Percentiles rank a stretch among this genome's conserved stretches.
Evolutionary conservation across 139 green algal species (phyloP).

Genomic region (Asterochloris sp.): DNA sequence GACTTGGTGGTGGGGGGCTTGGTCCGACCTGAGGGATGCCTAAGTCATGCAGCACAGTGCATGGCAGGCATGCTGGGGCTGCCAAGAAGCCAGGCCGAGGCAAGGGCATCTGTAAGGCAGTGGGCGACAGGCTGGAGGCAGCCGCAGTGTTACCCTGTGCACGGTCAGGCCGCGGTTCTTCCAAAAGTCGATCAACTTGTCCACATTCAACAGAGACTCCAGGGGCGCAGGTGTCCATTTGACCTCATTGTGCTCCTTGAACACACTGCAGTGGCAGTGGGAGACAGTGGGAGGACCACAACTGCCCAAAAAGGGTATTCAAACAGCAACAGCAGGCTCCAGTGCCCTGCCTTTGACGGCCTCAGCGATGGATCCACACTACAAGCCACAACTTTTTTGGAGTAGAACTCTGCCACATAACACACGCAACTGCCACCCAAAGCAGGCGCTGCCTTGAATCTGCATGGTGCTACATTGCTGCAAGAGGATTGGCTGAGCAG

Average conservation of each 20-base stretch:
- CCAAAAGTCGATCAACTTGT: slow-evolving; percentile 37
- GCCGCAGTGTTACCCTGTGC: slow-evolving; percentile 23
- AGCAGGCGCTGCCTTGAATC: no score
- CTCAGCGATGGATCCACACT: no score
- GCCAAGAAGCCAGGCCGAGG: neutral
- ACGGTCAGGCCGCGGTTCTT: slow-evolving; percentile 24
- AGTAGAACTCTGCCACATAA: no score
- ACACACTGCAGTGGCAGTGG: neutral
- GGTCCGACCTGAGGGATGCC: no score
- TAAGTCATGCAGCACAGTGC: no score
- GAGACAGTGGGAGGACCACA: neutral
- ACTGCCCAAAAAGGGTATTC: neutral
- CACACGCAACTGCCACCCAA: no score
- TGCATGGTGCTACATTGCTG: no score
- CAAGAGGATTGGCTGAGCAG: no score
- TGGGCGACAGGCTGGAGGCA: no score
- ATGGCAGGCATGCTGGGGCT: neutral
- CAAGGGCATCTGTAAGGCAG: neutral
- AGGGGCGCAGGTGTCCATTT: slow-evolving; percentile 43
- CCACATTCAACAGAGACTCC: slow-evolving; percentile 49
- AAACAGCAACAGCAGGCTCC: neutral
- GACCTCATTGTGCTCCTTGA: slow-evolving; percentile 56
- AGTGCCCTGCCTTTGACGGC: no score
- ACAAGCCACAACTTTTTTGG: no score
- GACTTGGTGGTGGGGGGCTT: no score